Evolutionary conservation across 75 land plant genomes (phyloP), one percentile per base, ranked within the genome.

Genomic region (Sequoia sempervirens): DNA sequence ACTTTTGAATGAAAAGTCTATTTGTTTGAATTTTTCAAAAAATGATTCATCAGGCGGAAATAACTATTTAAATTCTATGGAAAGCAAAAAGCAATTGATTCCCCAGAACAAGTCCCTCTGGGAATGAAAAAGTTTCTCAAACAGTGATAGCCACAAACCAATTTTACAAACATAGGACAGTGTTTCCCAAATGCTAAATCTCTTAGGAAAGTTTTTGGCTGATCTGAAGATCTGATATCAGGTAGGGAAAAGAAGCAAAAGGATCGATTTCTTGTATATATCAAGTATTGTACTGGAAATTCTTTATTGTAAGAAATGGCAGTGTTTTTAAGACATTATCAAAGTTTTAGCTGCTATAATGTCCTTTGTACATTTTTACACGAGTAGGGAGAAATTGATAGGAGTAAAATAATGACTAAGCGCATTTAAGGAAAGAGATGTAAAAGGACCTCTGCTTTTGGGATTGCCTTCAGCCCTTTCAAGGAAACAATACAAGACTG

Each of bases 401-500:
- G 28, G 68, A 64, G 68, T 23, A 28, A 64, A 23, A 26, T 64
- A 20, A 47, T 47, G 50, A 47, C 50, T 47, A 10, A 9, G 9
- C 10, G 50, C 50, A 47, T 9, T 47, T 11, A 10, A 47, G 50
- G 50, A 47, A 47, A 64, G 12, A 20, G 3, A 30, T 41, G 85
- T 41, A 47, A 32, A 9, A 32, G 47, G 85, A 91, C 90, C 90
- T 89, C 85, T 20, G 75, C 13, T 28, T 85, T 69, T 17, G 82
- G 20, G 56, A n/a, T 38, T 38, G 88, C 84, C 82, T 90, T 92
- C 41, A 85, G 53, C 23, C 88, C 92, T 53, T 93, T 93, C 53
- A 95, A 89, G 30, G 99, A 92, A 46, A 97, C 94, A 41, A 97
- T 89, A 80, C 98, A 96, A 23, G 89, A 88, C 81, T 96, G 96